These are phyloP conservation scores for Cryptosporidium muris DNA, from an alignment of 169 alveolate species.

Conservation along the genomic window DNA sequence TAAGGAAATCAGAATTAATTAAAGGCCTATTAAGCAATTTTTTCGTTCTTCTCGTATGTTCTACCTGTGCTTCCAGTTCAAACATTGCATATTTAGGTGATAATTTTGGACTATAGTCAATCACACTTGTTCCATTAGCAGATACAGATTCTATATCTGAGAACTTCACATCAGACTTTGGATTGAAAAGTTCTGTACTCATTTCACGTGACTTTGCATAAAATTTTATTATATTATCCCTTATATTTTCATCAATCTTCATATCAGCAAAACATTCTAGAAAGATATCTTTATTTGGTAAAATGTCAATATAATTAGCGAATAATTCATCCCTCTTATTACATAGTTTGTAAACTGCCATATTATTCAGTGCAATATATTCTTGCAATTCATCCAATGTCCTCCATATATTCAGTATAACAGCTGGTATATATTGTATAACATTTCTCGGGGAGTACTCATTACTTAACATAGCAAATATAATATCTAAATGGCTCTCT, in stretches of 20 bases:
- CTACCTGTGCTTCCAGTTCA: constrained; percentile 73
- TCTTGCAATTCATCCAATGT: constrained; percentile 82
- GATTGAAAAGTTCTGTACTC: not conserved
- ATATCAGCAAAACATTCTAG: constrained; percentile 73
- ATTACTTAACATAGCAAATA: constrained; percentile 70
- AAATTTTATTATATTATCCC: constrained; percentile 62
- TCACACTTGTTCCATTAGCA: too few species aligned
- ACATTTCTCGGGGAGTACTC: constrained; percentile 72
- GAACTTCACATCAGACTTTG: constrained; percentile 13
- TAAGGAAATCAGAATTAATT: constrained; percentile 59
- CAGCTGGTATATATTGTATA: constrained; percentile 76
- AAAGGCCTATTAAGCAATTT: constrained; percentile 66
- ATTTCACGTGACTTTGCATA: constrained; percentile 29
- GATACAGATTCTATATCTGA: not conserved
- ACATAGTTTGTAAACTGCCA: constrained; percentile 83
- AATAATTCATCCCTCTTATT: constrained; percentile 84
- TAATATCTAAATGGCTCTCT: constrained; percentile 74
- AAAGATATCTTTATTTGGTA: constrained; percentile 14
- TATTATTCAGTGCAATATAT: constrained; percentile 79
- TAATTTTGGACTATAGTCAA: not conserved
- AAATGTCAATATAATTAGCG: constrained; percentile 72
- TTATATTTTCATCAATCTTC: constrained; percentile 72
- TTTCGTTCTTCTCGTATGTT: constrained; percentile 68
- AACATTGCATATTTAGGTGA: constrained; percentile 59
- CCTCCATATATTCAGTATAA: constrained; percentile 81